Conservation (phyloP, 2,329 filamentous ascomycete species). For the Colletotrichum sp. region DNA sequence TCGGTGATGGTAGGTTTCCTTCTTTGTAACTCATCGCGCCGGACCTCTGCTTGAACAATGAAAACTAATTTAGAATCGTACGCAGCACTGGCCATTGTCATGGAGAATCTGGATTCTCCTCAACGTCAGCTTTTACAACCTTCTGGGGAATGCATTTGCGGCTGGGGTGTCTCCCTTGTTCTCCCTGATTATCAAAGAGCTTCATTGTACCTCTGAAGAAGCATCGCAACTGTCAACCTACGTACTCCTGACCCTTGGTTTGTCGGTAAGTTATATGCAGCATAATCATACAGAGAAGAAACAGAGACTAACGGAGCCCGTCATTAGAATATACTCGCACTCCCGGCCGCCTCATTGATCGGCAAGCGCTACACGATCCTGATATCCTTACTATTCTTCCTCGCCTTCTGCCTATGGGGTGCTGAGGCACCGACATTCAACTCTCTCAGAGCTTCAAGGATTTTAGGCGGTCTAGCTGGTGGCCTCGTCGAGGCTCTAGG, state of each 20-base stretch:
- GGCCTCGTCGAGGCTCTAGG: slow-evolving; percentile 24
- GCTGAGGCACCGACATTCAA: slow-evolving; percentile 16
- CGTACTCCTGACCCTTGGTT: slow-evolving; percentile 19
- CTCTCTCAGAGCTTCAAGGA: slow-evolving; percentile 6
- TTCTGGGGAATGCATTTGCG: slow-evolving; percentile 23
- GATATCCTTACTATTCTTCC: slow-evolving; percentile 22
- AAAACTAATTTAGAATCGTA: neutral
- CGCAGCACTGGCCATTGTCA: slow-evolving; percentile 22
- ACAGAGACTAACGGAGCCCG: neutral
- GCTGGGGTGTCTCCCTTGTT: slow-evolving; percentile 22
- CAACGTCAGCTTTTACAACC: slow-evolving; percentile 25
- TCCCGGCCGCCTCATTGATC: slow-evolving; percentile 19
- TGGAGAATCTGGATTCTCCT: slow-evolving; percentile 23
- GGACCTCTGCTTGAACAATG: neutral
- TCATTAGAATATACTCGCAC: slow-evolving; percentile 20
- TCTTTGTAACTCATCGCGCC: neutral
- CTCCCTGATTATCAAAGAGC: slow-evolving; percentile 19
- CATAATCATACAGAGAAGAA: neutral
- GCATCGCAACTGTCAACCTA: slow-evolving; percentile 23
- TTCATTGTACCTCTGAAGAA: slow-evolving; percentile 14
- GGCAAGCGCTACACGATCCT: slow-evolving; percentile 27
- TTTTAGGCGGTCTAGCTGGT: slow-evolving; percentile 20
- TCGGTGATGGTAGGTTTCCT: neutral
- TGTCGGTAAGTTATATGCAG: slow-evolving; percentile 15
- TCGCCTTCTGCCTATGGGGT: slow-evolving; percentile 22